Evolutionary conservation across 371 early-diverging fungal genomes (phyloP).

Genomic region (Saksenaea oblongispora): DNA sequence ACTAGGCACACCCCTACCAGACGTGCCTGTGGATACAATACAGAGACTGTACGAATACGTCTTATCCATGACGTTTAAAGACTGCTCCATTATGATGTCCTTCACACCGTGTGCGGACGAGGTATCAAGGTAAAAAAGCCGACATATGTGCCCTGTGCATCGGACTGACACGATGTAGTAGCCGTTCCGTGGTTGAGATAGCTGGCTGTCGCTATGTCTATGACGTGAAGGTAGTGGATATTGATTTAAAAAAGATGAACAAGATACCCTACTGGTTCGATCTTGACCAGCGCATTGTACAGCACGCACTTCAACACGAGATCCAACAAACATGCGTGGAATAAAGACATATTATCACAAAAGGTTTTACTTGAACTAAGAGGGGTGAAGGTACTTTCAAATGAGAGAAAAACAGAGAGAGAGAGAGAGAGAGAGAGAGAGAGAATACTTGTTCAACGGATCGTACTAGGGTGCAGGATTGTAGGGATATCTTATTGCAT

Average conservation of each 20-base stretch:
- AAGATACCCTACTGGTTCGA: slow-evolving; percentile 53
- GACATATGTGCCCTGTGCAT: background rate
- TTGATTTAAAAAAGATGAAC: slow-evolving; percentile 47
- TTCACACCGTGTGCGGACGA: background rate
- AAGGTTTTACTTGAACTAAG: background rate
- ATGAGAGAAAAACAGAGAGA: background rate
- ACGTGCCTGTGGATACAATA: background rate
- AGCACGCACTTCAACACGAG: slow-evolving; percentile 20
- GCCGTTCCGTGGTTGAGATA: background rate
- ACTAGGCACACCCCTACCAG: background rate
- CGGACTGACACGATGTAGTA: background rate
- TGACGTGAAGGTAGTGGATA: slow-evolving; percentile 49
- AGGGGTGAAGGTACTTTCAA: background rate
- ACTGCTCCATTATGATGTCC: slow-evolving; percentile 58
- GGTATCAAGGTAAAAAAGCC: slow-evolving; percentile 6
- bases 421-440: background rate
- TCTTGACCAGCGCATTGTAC: slow-evolving; percentile 49
- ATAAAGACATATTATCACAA: background rate
- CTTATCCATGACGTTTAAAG: slow-evolving; percentile 63
- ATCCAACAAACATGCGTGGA: slow-evolving; percentile 1
- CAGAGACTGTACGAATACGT: slow-evolving; percentile 51
- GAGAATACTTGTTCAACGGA: background rate
- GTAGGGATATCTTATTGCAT: slow-evolving; percentile 5
- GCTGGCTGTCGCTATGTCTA: slow-evolving; percentile 15
- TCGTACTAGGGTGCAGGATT: slow-evolving; percentile 1